Percentiles rank a stretch among this genome's conserved stretches.
Evolutionary conservation across 805 yeast species (phyloP).

Genomic region (Sugiyamaella americana): DNA sequence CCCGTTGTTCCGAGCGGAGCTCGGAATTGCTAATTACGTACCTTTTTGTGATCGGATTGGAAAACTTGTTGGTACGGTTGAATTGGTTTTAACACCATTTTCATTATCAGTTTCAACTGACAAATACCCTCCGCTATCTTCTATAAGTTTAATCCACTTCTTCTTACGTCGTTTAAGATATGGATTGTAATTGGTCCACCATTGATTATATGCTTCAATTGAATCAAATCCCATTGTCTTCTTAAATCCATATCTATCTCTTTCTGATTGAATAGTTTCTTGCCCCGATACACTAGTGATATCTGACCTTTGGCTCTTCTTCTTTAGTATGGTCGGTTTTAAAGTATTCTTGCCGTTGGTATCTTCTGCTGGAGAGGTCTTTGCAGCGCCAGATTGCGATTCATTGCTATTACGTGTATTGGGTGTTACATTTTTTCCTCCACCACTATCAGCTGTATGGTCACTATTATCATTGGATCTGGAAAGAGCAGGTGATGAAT

Average conservation of each 20-base stretch:
- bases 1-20: too few species aligned
- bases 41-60: constrained; percentile 50
- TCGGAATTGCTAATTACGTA: neutral
- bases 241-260: constrained; percentile 85
- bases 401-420: too few species aligned
- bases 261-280: constrained; percentile 4
- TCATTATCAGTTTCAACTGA: constrained; percentile 34
- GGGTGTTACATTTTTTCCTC: too few species aligned
- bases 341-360: too few species aligned
- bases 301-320: constrained; percentile 3
- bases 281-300: too few species aligned
- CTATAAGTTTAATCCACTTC: constrained; percentile 70
- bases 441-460: too few species aligned
- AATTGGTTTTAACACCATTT: neutral
- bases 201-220: constrained; percentile 53
- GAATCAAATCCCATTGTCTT: constrained; percentile 53
- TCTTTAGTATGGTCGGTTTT: too few species aligned
- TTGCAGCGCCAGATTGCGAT: too few species aligned
- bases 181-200: constrained; percentile 68
- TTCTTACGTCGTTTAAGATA: constrained; percentile 58
- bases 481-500: neutral
- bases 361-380: too few species aligned
- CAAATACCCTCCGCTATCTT: constrained; percentile 55
- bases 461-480: too few species aligned
- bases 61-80: constrained; percentile 32